Evolutionary conservation across 2,329 filamentous ascomycete species (phyloP), one percentile per base, ranked within the genome.

Genomic region (Cryphonectria naterciae): DNA sequence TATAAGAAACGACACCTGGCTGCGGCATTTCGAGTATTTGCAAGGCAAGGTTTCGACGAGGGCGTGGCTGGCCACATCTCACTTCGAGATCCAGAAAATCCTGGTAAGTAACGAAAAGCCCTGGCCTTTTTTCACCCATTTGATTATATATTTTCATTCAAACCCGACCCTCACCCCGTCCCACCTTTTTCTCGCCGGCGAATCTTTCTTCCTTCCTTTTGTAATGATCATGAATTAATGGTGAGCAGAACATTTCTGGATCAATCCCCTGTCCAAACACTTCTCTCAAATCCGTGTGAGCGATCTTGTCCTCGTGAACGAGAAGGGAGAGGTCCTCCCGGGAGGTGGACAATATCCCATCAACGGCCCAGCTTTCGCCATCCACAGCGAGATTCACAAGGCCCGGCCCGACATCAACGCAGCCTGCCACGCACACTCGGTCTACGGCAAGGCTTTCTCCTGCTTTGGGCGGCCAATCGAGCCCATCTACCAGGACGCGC

Each of bases 31-130:
- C 84, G 88, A 19, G 83, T 89, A 67, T 89, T 89, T 75, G 83
- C 87, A 1, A 83, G 86, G 58, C 85, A 88, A 75, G 86, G 86
- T 60, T 88, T 85, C 77, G 86, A 84, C 0, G 88, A 90, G 77
- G 88, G 88, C 68, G 88, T 89, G 81, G 81, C 81, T 22, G 88
- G 88, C 0, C 88, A 90, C 76, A 90, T 91, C 70, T 83, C 80
- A 4, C 84, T 90, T 0, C 82, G 88, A 37, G n/a, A 67, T 17
- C 49, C 43, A n/a, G 41, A 67, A 10, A 67, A 61, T 52, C 37
- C 61, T 39, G 37, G 32, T n/a, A 25, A 7, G 19, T 52, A 19
- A n/a, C 4, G 6, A 11, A 13, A 39, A 39, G 37, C 8, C 37
- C 37, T 39, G 37, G 37, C 37, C 37, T 1, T 37, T 37, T 1